Percentiles rank a stretch among this genome's conserved stretches.
phyloP scores from a whole-genome alignment of 1,139 yeast genomes.

The Chernovozyma sophiae-reginae region DNA sequence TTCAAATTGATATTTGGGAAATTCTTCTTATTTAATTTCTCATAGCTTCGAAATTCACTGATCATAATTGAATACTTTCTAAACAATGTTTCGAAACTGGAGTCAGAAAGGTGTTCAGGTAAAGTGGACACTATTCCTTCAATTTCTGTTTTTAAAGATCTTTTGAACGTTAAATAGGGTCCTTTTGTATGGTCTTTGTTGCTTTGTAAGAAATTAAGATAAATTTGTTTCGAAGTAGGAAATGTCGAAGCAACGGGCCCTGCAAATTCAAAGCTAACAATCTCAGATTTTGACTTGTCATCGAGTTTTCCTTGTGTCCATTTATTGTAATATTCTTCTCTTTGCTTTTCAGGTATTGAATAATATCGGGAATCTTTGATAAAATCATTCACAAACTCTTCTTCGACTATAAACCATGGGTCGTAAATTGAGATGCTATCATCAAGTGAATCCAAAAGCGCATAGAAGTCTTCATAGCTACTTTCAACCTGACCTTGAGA shows the following conservation, averaged over 20 bases:
- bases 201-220: conserved; percentile 24
- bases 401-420: conserved; percentile 39
- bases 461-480: conserved; percentile 14
- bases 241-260: conserved; percentile 8
- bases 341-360: conserved; percentile 16
- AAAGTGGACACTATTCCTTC: conserved; percentile 4
- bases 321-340: conserved; percentile 25
- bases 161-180: conserved; percentile 27
- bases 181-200: conserved; percentile 27
- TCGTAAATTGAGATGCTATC: conserved; percentile 29
- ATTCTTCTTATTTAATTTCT: conserved; percentile 20
- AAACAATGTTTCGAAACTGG: conserved; percentile 20
- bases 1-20: conserved; percentile 23
- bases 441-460: conserved; percentile 21
- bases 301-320: conserved; percentile 19
- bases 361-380: conserved; percentile 29
- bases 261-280: conserved; percentile 4
- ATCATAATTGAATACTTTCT: conserved; percentile 23
- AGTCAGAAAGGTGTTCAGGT: conserved; percentile 9
- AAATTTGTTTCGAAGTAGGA: conserved; percentile 25
- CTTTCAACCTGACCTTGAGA: conserved; percentile 13
- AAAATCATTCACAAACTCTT: conserved; percentile 28
- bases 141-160: conserved; percentile 14
- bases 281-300: background rate
- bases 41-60: conserved; percentile 23